Conservation (phyloP, 2,329 filamentous ascomycete species). For the Aspergillus piperis region DNA sequence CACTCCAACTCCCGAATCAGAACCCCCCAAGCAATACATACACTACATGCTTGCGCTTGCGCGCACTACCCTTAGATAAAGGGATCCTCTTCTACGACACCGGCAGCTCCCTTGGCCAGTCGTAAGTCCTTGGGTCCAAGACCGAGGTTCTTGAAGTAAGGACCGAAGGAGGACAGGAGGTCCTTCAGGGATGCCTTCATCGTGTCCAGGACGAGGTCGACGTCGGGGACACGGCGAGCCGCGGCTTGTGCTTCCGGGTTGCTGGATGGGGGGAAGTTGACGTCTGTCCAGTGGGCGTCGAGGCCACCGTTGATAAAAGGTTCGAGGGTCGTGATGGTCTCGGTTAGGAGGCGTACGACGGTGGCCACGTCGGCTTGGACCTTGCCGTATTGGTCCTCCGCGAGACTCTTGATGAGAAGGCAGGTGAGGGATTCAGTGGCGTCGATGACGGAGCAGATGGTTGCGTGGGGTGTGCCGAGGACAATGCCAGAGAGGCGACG, state of each 20-base stretch:
- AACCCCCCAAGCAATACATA: neutral
- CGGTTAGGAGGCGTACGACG: constrained; percentile 73
- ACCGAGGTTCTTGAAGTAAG: constrained; percentile 70
- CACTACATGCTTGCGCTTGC: neutral
- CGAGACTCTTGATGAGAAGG: constrained; percentile 71
- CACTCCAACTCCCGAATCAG: neutral
- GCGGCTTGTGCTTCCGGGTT: constrained; percentile 32
- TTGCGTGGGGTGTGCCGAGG: constrained; percentile 72
- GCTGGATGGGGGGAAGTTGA: constrained; percentile 52
- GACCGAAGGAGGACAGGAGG: constrained; percentile 71
- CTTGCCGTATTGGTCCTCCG: constrained; percentile 80
- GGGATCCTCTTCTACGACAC: constrained; percentile 26
- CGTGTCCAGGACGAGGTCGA: constrained; percentile 68
- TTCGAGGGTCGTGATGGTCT: constrained; percentile 69
- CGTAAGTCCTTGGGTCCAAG: constrained; percentile 71
- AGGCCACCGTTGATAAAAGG: constrained; percentile 56
- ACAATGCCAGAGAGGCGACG: constrained; percentile 67
- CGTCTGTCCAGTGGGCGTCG: constrained; percentile 77
- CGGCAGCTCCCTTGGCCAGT: constrained; percentile 66
- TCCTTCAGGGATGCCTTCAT: constrained; percentile 66
- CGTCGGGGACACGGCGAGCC: constrained; percentile 57
- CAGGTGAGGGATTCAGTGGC: constrained; percentile 69
- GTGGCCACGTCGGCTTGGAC: constrained; percentile 78
- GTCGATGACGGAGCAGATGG: constrained; percentile 68
- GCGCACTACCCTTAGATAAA: neutral